phyloP scores from a whole-genome alignment of 805 yeast genomes.

The Metschnikowia lachancei region DNA sequence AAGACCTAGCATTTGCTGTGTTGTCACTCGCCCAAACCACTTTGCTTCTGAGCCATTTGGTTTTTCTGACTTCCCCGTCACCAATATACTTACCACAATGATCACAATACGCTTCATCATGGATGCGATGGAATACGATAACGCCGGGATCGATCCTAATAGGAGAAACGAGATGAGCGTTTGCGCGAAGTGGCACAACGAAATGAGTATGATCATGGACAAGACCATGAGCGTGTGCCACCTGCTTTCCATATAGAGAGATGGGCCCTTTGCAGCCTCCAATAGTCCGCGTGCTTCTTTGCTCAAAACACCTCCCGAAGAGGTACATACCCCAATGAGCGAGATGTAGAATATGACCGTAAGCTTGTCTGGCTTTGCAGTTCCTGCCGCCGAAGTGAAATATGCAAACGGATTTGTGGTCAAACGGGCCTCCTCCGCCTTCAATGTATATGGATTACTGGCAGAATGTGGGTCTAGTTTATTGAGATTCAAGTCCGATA shows the following conservation, averaged over 20 bases:
- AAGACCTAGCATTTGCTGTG: constrained; percentile 49
- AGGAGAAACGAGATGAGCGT: constrained; percentile 78
- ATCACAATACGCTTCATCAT: constrained; percentile 86
- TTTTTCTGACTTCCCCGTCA: constrained; percentile 23
- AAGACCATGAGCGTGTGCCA: constrained; percentile 29
- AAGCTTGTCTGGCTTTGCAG: constrained; percentile 67
- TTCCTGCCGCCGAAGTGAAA: constrained; percentile 1
- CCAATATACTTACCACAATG: constrained; percentile 67
- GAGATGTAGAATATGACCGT: constrained; percentile 82
- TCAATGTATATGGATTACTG: constrained; percentile 10
- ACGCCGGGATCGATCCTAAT: constrained; percentile 76
- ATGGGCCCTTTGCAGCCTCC: neutral
- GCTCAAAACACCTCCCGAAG: constrained; percentile 69
- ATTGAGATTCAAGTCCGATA: constrained; percentile 32
- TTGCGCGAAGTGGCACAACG: constrained; percentile 75
- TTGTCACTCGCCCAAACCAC: constrained; percentile 39
- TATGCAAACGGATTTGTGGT: constrained; percentile 23
- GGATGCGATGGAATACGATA: constrained; percentile 82
- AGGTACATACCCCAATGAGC: constrained; percentile 62
- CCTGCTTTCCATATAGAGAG: constrained; percentile 17
- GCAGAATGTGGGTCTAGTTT: constrained; percentile 19
- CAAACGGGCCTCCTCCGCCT: constrained; percentile 18
- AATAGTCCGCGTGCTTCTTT: constrained; percentile 50
- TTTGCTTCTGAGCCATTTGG: constrained; percentile 25
- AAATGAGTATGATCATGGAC: constrained; percentile 59